Evolutionary conservation across 148 eudicot genomes (phyloP), one percentile per base, ranked within the genome.

Genomic region (Arctostaphylos glauca): DNA sequence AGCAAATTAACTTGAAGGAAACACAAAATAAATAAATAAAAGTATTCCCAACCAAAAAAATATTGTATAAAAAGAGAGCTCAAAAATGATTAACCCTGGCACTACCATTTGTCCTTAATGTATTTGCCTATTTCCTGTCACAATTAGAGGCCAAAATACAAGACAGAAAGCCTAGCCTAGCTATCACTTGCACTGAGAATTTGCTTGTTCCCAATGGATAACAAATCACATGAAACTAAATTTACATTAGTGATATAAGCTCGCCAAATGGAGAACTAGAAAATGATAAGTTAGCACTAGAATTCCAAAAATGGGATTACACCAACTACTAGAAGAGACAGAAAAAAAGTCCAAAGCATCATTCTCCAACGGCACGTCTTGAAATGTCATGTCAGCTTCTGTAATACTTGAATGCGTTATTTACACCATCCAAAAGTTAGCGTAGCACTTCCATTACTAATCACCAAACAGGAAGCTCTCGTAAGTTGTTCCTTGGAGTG

Each of bases 401-500:
- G 47, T 41, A 44, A 38, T n/a, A 19, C 68, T 54, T n/a, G 74
- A 15, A 76, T 9, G 44, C 31, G 43, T 76, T 62, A 81, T 81
- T 53, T 81, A 75, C 80, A 81, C 81, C 55, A 53, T 76, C 76
- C 44, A 16, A 23, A 15, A 43, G 81, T 31, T 70, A 19, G 86
- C 12, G 0, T 25, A 19, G 77, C 76, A 52, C 71, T 76, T 41
- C 15, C 78, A 8, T 83, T 84, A 91, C 77, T 92, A 93, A 89
- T 94, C 98, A 4, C 80, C 76, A 9, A 48, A 62, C 64, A 96
- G 94, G 77, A 92, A 93, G 74, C 84, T 89, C 82, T 89, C 94
- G 54, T 93, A 96, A 73, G 86, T 43, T 78, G 99, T 96, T 81
- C 99, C 99, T 46, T 82, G 86, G 62, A 96, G 95, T 1, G 94